A percentile compares a stretch with the other conserved stretches of the same genome.
These are phyloP conservation scores for Mucor irregularis DNA, from an alignment of 371 early-diverging fungal species.

Conservation along the genomic window DNA sequence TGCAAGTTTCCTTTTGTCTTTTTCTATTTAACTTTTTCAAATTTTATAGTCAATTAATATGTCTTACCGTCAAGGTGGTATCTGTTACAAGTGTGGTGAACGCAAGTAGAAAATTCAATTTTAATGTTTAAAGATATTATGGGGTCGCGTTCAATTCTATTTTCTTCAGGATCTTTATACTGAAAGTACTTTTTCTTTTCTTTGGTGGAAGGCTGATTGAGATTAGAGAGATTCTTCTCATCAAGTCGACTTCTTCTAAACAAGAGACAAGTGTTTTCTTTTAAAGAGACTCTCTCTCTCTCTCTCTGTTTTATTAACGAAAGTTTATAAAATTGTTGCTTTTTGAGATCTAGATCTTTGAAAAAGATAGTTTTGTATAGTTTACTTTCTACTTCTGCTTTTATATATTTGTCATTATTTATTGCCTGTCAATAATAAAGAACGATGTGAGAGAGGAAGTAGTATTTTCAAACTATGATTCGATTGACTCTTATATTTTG, in stretches of 20 bases:
- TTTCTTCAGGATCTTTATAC: too few species aligned
- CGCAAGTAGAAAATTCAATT: conserved; percentile 38
- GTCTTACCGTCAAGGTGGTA: conserved; percentile 43
- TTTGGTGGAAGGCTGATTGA: too few species aligned
- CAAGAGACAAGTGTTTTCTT: too few species aligned
- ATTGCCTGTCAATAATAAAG: conserved; percentile 14
- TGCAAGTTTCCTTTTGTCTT: background rate
- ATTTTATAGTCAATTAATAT: conserved; percentile 15
- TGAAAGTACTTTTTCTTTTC: too few species aligned
- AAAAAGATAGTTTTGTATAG: background rate
- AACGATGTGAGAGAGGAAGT: background rate
- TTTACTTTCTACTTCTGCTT: background rate
- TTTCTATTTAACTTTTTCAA: conserved; percentile 5
- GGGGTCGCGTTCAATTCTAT: too few species aligned
- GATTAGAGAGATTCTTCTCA: too few species aligned
- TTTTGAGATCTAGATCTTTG: background rate
- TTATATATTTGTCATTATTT: conserved; percentile 4
- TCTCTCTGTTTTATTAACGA: background rate
- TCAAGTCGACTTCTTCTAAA: too few species aligned
- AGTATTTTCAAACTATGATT: background rate
- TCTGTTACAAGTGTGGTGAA: conserved; percentile 56
- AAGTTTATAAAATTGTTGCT: background rate
- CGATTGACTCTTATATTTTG: background rate
- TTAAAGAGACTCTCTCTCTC: too few species aligned
- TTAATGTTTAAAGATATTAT: background rate